Evolutionary conservation across 441 rosid genomes (phyloP).

Genomic region (Pelargonium myrrhifolium): DNA sequence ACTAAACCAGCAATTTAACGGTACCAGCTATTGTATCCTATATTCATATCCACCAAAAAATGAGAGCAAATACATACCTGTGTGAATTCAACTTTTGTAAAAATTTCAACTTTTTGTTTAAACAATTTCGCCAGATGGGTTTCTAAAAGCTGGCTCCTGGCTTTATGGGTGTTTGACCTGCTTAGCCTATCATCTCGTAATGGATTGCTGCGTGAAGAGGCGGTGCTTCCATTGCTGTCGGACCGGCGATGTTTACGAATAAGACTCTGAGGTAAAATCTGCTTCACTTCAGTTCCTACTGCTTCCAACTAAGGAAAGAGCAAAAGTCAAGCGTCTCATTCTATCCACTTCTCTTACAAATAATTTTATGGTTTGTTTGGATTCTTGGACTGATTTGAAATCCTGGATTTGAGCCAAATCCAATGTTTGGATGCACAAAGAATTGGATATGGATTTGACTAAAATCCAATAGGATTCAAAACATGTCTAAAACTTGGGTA

Average conservation of each 20-base stretch:
- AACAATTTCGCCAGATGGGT: slow-evolving; percentile 97
- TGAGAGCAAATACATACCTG: slow-evolving; percentile 56
- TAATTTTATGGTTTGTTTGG: too few species aligned
- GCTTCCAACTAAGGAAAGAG: slow-evolving; percentile 55
- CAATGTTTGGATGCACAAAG: too few species aligned
- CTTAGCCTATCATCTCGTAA: slow-evolving; percentile 66
- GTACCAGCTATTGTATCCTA: slow-evolving; percentile 9
- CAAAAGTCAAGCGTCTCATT: slow-evolving; percentile 1
- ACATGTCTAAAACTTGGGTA: too few species aligned
- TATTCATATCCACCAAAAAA: neutral
- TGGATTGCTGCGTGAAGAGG: slow-evolving; percentile 81
- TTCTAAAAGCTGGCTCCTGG: slow-evolving; percentile 93
- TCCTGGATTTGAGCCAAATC: too few species aligned
- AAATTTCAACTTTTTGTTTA: slow-evolving; percentile 94
- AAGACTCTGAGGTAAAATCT: slow-evolving; percentile 74
- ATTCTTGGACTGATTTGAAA: too few species aligned
- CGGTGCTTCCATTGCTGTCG: slow-evolving; percentile 90
- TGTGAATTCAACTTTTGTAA: slow-evolving; percentile 85
- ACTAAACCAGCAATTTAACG: slow-evolving; percentile 4
- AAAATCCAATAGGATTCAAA: too few species aligned
- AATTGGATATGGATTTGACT: too few species aligned
- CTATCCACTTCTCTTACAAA: neutral
- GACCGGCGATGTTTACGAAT: slow-evolving; percentile 72
- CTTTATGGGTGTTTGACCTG: slow-evolving; percentile 68
- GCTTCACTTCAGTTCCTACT: slow-evolving; percentile 68